Conservation (phyloP, 2,329 filamentous ascomycete species). For the Penicillium italicum region DNA sequence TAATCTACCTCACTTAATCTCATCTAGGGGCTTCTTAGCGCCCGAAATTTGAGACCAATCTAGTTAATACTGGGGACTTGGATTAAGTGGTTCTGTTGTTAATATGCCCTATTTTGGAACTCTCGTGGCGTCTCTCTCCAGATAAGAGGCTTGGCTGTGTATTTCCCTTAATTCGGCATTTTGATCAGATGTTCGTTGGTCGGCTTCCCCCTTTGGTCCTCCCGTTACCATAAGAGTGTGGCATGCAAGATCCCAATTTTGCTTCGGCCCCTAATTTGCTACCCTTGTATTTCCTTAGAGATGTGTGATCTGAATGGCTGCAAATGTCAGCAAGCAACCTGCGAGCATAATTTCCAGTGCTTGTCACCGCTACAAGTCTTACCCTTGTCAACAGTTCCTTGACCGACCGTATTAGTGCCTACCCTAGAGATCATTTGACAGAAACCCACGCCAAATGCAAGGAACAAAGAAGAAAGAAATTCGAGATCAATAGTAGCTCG, state of each 20-base stretch:
- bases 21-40: conserved; percentile 4
- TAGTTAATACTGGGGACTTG: background rate
- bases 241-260: conserved; percentile 4
- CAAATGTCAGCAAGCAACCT: background rate
- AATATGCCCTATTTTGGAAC: background rate
- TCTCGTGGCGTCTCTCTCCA: background rate
- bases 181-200: conserved; percentile 9
- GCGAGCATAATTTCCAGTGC: background rate
- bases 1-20: background rate
- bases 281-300: background rate
- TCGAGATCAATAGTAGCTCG: background rate
- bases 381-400: background rate
- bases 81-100: background rate
- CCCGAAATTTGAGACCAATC: background rate
- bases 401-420: background rate
- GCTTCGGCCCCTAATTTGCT: background rate
- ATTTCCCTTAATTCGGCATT: conserved; percentile 8
- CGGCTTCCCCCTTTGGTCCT: conserved; percentile 22
- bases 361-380: conserved; percentile 8
- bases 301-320: background rate
- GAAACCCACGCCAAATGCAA: background rate
- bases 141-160: background rate
- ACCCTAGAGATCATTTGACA: background rate
- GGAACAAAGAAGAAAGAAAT: background rate
- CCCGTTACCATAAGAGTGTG: conserved; percentile 6